A percentile compares a stretch with the other conserved stretches of the same genome.
Evolutionary conservation across 805 yeast species (phyloP).

Genomic region (Brettanomyces sp.): DNA sequence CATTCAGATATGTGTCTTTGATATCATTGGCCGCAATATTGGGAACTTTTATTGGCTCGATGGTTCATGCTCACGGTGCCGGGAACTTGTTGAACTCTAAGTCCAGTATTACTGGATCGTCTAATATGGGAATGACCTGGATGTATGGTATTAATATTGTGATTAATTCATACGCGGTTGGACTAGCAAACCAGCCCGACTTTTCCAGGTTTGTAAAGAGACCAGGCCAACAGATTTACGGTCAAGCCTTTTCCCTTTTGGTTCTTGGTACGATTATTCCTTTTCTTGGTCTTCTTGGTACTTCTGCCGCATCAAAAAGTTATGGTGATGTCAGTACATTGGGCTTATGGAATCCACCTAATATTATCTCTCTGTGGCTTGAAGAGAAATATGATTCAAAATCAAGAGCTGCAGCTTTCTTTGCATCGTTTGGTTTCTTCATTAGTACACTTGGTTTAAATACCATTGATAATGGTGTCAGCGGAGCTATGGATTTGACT

Average conservation of each 20-base stretch:
- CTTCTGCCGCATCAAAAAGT: constrained; percentile 30
- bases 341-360: constrained; percentile 37
- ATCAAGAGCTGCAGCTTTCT: constrained; percentile 42
- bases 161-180: constrained; percentile 47
- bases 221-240: constrained; percentile 25
- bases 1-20: constrained; percentile 8
- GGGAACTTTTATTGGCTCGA: background rate
- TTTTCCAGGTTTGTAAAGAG: constrained; percentile 23
- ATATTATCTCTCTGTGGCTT: constrained; percentile 31
- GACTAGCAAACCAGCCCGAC: constrained; percentile 29
- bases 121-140: constrained; percentile 24
- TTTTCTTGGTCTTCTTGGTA: constrained; percentile 34
- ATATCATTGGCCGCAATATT: constrained; percentile 8
- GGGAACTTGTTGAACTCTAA: constrained; percentile 7
- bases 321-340: constrained; percentile 5
- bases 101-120: constrained; percentile 7
- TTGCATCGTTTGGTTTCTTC: constrained; percentile 29
- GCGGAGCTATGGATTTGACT: constrained; percentile 44
- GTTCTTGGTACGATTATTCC: constrained; percentile 25
- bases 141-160: constrained; percentile 21
- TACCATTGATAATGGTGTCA: constrained; percentile 30
- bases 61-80: constrained; percentile 3
- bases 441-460: constrained; percentile 31
- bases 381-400: constrained; percentile 27
- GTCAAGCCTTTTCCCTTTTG: constrained; percentile 13